Evolutionary conservation across 768 basidiomycete species (phyloP), one percentile per base, ranked within the genome.

Genomic region (Suillus discolor): DNA sequence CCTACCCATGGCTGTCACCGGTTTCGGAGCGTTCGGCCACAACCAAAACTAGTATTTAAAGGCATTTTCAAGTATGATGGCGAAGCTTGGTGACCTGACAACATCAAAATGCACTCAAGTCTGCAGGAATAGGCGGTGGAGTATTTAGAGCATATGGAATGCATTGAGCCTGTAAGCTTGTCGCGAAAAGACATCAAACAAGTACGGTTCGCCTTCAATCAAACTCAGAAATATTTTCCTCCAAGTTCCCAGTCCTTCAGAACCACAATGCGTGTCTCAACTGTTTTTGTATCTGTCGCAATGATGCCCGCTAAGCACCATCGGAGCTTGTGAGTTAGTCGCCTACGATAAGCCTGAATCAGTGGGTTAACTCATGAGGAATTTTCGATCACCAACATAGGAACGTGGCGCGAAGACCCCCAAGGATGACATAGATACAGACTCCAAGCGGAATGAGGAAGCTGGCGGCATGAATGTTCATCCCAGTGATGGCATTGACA

Each of bases 371-470:
- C 8, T 16, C n/a, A 13, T 2, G 23, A 3, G 31, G 51, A 1
- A 61, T 18, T 16, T 39, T 25, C 18, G 31, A 47, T 36, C 23
- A 71, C 68, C 72, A 68, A 68, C 73, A 73, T 57, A 77, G 51
- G 67, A 79, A 78, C 6, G 79, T 79, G 28, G 75, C 73, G 20
- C 75, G 70, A 18, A 80, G 71, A 12, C 77, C 78, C 47, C 76
- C 75, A 23, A 76, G 66, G 49, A 77, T 71, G 36, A 79, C 79
- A 65, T 82, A 82, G 34, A 78, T 71, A 34, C 74, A 75, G 28
- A 82, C 79, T 11, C 78, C 79, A 7, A 81, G 66, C 1, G 80
- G 81, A n/a, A 82, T 75, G 13, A 83, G 72, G 71, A 80, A 78
- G 44, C 74, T 72, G 13, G 79, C 77, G 2, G 80, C 80, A 64